phyloP scores from a whole-genome alignment of 305 asterid species.

The Nicotiana rustica region DNA sequence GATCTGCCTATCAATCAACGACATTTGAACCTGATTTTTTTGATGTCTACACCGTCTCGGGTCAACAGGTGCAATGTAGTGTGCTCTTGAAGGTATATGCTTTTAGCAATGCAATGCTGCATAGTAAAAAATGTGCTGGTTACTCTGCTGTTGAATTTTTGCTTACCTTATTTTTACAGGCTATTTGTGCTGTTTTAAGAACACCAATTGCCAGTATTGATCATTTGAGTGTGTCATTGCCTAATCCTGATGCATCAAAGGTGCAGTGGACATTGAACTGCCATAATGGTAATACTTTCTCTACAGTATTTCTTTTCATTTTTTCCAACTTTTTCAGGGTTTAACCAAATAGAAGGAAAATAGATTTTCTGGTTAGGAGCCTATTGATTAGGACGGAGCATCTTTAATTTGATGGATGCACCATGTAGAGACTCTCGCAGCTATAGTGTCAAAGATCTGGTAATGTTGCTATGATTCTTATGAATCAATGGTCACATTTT shows the following conservation, averaged over 20 bases:
- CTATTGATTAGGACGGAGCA: background rate
- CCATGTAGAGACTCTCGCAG: background rate
- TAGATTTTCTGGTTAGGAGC: conserved; percentile 5
- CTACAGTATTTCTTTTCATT: conserved; percentile 13
- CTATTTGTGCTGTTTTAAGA: conserved; percentile 81
- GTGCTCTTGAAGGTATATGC: conserved; percentile 80
- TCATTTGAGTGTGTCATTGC: conserved; percentile 61
- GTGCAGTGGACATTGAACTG: conserved; percentile 92
- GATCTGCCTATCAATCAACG: conserved; percentile 85
- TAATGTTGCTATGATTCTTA: too few relatives aligned
- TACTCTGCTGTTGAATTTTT: conserved; percentile 7
- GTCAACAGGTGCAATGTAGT: conserved; percentile 69
- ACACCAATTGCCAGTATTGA: conserved; percentile 84
- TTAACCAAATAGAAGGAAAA: conserved; percentile 5
- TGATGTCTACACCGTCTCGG: conserved; percentile 71
- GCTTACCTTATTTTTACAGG: conserved; percentile 52
- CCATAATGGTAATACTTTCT: conserved; percentile 58
- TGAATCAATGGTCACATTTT: too few relatives aligned
- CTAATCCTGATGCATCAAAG: conserved; percentile 82
- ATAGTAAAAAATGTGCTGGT: conserved; percentile 20
- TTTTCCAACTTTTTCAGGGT: background rate
- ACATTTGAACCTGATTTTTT: conserved; percentile 83
- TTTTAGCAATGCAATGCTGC: background rate
- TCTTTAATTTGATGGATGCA: conserved; percentile 22
- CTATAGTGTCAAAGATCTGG: background rate